Evolutionary conservation across 176 grass and related monocot species (phyloP).

Genomic region (Zizania latifolia): DNA sequence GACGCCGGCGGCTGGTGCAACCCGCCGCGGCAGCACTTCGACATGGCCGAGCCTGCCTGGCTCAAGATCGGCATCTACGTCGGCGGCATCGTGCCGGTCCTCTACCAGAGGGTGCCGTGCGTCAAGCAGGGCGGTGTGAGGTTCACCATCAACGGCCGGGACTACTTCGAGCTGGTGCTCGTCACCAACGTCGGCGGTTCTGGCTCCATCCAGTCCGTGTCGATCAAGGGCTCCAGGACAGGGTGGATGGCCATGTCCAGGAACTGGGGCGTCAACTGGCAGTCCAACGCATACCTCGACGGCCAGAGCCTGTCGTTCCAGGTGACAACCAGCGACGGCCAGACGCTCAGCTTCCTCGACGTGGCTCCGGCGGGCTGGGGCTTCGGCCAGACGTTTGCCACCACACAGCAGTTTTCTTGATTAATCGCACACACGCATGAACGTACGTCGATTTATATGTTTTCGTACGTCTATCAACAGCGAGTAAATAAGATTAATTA

Average conservation of each 20-base stretch:
- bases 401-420: conserved; percentile 39
- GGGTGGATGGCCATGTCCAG: conserved; percentile 84
- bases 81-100: conserved; percentile 65
- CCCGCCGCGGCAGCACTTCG: conserved; percentile 72
- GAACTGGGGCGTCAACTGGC: conserved; percentile 96
- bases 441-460: no score
- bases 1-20: conserved; percentile 91
- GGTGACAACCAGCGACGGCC: conserved; percentile 68
- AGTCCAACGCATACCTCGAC: conserved; percentile 60
- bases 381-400: conserved; percentile 68
- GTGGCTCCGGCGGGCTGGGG: conserved; percentile 55
- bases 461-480: no score
- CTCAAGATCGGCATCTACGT: conserved; percentile 79
- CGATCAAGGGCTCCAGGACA: conserved; percentile 57
- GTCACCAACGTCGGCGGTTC: conserved; percentile 58
- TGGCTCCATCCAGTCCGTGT: conserved; percentile 40
- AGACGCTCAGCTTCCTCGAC: conserved; percentile 49
- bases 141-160: conserved; percentile 68
- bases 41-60: conserved; percentile 69
- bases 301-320: conserved; percentile 71
- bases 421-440: no score
- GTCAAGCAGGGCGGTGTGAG: conserved; percentile 75
- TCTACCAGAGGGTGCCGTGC: conserved; percentile 59
- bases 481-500: no score
- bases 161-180: conserved; percentile 91